Percentiles rank a stretch among this genome's conserved stretches.
Evolutionary conservation across 1,139 yeast genomes (phyloP).

Genomic region (Lodderomyces jiufengensis): DNA sequence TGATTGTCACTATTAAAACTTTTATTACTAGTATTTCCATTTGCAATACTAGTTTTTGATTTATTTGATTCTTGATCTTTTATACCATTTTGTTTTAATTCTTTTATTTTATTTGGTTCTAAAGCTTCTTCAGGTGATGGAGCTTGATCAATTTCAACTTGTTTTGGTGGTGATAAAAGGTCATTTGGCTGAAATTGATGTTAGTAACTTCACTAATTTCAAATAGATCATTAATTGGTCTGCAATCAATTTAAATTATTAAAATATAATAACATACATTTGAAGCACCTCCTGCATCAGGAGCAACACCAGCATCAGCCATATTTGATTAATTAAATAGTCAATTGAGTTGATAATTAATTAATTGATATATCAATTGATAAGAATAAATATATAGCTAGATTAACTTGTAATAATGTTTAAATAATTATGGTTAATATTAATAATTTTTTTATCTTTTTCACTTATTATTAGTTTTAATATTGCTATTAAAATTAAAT

Average conservation of each 20-base stretch:
- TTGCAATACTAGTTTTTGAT: too few species aligned
- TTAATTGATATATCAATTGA: too few species aligned
- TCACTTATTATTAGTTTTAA: too few species aligned
- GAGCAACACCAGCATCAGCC: constrained; percentile 1
- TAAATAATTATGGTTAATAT: too few species aligned
- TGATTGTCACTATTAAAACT: not conserved
- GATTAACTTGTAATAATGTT: too few species aligned
- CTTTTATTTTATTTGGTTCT: constrained; percentile 4
- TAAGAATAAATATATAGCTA: too few species aligned
- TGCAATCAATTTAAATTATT: too few species aligned
- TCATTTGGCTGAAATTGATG: constrained; percentile 11
- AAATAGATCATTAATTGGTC: too few species aligned
- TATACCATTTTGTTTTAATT: not conserved
- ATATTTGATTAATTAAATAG: too few species aligned
- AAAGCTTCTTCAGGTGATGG: constrained; percentile 9
- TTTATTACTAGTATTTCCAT: not conserved
- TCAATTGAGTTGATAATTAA: not conserved
- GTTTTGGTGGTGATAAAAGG: constrained; percentile 11
- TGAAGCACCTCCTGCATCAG: constrained; percentile 2
- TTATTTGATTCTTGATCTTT: constrained; percentile 1
- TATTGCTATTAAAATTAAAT: too few species aligned
- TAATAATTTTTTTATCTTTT: too few species aligned
- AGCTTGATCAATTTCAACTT: constrained; percentile 11
- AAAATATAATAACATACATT: not conserved
- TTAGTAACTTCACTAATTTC: constrained; percentile 1